Conservation (phyloP, 1,284 basidiomycete genomes). For the Trichosporon ovoides region DNA sequence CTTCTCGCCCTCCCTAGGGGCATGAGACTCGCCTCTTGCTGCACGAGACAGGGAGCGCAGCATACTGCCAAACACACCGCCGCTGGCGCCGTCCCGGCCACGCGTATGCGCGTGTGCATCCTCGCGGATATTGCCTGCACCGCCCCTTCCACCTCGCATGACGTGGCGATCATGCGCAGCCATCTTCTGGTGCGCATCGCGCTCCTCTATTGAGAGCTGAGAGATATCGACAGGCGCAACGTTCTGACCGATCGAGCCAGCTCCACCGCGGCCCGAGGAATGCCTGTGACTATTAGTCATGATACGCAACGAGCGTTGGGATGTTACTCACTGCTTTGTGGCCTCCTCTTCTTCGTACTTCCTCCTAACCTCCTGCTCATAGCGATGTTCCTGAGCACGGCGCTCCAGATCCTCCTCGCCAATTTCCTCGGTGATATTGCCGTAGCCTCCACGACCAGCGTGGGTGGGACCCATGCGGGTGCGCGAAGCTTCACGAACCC, state of each 20-base stretch:
- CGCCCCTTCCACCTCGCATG: slow-evolving; percentile 36
- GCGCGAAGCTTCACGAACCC: neutral
- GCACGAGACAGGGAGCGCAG: slow-evolving; percentile 44
- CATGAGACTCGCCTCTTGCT: slow-evolving; percentile 27
- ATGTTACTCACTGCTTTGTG: slow-evolving; percentile 29
- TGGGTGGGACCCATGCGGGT: slow-evolving; percentile 2
- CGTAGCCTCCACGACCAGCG: slow-evolving; percentile 45
- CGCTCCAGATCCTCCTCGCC: slow-evolving; percentile 24
- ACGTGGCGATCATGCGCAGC: slow-evolving; percentile 30
- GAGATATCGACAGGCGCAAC: slow-evolving; percentile 28
- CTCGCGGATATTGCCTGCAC: slow-evolving; percentile 36
- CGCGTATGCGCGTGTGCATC: no score
- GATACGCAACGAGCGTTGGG: neutral
- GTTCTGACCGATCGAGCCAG: slow-evolving; percentile 34
- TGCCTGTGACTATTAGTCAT: neutral
- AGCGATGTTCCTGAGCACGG: slow-evolving; percentile 26
- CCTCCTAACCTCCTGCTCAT: slow-evolving; percentile 35
- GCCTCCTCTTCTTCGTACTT: slow-evolving; percentile 36
- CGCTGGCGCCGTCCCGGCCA: slow-evolving; percentile 27
- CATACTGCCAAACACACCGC: slow-evolving; percentile 43
- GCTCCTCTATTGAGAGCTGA: slow-evolving; percentile 37
- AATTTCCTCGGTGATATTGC: slow-evolving; percentile 42
- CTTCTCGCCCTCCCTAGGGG: neutral
- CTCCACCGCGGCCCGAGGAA: slow-evolving; percentile 42
- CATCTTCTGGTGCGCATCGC: slow-evolving; percentile 39